phyloP scores from a whole-genome alignment of 768 basidiomycete genomes.

The Calocera cornea region DNA sequence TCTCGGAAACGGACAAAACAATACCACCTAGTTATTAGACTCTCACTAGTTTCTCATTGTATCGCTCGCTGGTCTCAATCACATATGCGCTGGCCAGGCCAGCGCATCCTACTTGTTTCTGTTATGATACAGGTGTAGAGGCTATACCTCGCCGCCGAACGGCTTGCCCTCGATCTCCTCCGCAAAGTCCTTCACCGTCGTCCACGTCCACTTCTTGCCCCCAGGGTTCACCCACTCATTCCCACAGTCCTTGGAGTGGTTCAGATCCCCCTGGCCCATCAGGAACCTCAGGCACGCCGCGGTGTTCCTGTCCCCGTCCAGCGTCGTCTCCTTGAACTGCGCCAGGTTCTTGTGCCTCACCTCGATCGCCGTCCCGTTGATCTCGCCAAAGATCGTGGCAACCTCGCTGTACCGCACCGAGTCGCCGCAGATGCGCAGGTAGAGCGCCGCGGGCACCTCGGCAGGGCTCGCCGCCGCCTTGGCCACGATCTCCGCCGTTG shows the following conservation, averaged over 20 bases:
- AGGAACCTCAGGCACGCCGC: neutral
- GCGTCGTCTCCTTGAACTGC: neutral
- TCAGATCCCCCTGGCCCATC: neutral
- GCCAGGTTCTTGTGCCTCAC: neutral
- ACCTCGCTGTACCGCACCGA: constrained; percentile 2
- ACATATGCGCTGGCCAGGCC: neutral
- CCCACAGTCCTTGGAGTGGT: constrained; percentile 7
- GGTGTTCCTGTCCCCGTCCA: neutral
- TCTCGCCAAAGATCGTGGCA: neutral
- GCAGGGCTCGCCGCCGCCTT: neutral
- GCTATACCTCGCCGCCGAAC: neutral
- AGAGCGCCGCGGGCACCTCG: neutral
- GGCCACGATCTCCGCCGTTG: neutral
- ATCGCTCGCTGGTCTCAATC: neutral
- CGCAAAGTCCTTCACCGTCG: constrained; percentile 1
- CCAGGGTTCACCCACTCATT: constrained; percentile 1
- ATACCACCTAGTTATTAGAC: neutral
- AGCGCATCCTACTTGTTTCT: neutral
- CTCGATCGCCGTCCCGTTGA: neutral
- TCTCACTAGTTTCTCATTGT: neutral
- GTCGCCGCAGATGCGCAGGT: neutral
- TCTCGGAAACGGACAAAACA: neutral
- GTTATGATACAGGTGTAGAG: neutral
- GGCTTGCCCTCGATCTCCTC: neutral
- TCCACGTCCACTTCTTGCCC: neutral